Evolutionary conservation across 257 asterid genomes (phyloP).

Genomic region (Agastache rugosa): DNA sequence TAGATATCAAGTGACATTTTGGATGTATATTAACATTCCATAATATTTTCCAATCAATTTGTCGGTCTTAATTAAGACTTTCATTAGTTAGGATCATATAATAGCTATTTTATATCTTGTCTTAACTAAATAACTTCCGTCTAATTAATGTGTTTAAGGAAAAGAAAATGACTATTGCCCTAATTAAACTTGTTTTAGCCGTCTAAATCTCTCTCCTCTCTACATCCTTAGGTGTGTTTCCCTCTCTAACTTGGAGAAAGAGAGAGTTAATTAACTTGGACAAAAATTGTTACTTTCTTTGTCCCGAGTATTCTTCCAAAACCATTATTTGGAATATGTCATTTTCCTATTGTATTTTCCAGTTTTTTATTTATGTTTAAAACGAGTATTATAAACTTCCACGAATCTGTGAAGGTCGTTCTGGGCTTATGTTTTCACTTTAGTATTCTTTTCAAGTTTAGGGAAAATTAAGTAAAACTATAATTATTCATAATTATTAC

Average conservation of each 20-base stretch:
- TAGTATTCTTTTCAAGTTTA: no score
- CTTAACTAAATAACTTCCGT: not conserved
- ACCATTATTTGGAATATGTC: not conserved
- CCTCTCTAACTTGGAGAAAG: not conserved
- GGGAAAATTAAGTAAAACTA: no score
- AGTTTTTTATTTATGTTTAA: not conserved
- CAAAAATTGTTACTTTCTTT: not conserved
- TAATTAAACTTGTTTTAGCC: not conserved
- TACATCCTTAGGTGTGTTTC: not conserved
- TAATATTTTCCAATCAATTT: not conserved
- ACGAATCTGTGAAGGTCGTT: no score
- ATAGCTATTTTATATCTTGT: not conserved
- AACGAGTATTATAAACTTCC: not conserved
- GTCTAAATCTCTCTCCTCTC: not conserved
- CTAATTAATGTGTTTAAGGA: not conserved
- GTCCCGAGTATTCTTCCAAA: not conserved
- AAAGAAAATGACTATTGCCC: not conserved
- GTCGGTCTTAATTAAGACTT: not conserved
- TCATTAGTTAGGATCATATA: not conserved
- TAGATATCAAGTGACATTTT: no score
- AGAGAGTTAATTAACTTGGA: not conserved
- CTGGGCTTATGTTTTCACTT: no score
- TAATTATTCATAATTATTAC: no score
- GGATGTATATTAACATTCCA: not conserved
- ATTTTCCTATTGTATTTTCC: not conserved